Conservation (phyloP, 129 eudicot genomes). For the Dittrichia graveolens region DNA sequence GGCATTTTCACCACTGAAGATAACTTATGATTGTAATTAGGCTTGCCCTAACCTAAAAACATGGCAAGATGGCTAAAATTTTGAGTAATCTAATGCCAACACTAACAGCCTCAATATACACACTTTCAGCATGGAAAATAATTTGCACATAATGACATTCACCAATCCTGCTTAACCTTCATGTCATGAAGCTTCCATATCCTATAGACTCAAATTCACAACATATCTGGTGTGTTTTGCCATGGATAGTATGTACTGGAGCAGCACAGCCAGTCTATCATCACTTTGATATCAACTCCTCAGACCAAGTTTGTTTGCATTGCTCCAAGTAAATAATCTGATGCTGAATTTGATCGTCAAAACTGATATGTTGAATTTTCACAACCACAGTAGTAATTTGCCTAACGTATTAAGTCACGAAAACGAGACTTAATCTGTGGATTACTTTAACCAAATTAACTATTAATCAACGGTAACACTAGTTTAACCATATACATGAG, state of each 20-base stretch:
- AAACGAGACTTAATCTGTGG: neutral
- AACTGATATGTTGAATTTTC: neutral
- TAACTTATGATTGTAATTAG: constrained; percentile 10
- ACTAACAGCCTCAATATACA: too few relatives aligned
- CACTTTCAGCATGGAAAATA: too few relatives aligned
- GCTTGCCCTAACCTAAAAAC: constrained; percentile 1
- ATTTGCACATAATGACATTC: too few relatives aligned
- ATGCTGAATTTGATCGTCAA: constrained; percentile 21
- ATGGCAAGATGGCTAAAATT: neutral
- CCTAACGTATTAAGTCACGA: constrained; percentile 19
- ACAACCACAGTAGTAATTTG: neutral
- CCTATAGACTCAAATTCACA: too few relatives aligned
- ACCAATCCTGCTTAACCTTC: too few relatives aligned
- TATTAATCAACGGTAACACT: neutral
- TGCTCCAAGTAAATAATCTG: neutral
- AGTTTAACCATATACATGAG: neutral
- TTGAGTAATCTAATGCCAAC: neutral
- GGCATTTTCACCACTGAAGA: neutral
- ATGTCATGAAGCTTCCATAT: too few relatives aligned
- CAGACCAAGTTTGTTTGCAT: neutral
- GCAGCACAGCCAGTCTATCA: too few relatives aligned
- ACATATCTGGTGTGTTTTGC: too few relatives aligned
- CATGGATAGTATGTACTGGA: too few relatives aligned
- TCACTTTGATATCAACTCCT: neutral
- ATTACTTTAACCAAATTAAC: constrained; percentile 1